These are phyloP conservation scores for Candida glaebosa DNA, from an alignment of 805 yeast species.

Conservation along the genomic window DNA sequence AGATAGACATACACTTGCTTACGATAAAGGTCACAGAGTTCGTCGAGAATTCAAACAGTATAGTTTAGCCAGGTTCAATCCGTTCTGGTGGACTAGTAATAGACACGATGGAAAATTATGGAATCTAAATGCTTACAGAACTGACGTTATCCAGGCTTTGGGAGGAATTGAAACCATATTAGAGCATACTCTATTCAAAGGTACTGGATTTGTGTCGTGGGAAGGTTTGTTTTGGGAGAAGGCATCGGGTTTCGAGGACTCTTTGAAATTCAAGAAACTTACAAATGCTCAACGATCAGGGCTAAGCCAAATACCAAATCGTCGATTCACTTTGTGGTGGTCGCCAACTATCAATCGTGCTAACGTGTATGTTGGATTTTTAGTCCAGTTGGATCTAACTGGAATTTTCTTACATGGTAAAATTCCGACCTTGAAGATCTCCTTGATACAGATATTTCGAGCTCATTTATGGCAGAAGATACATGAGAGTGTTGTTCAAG, in stretches of 20 bases:
- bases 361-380: conserved; percentile 94
- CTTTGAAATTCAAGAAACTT: conserved; percentile 87
- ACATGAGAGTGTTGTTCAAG: conserved; percentile 92
- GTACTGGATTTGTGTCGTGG: conserved; percentile 98
- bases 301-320: conserved; percentile 93
- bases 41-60: conserved; percentile 76
- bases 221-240: conserved; percentile 99
- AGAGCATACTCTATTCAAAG: conserved; percentile 92
- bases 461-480: conserved; percentile 99
- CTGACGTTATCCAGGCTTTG: conserved; percentile 94
- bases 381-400: conserved; percentile 92
- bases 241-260: conserved; percentile 95
- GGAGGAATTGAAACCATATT: conserved; percentile 97
- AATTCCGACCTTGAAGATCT: conserved; percentile 93
- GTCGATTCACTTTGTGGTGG: conserved; percentile 99
- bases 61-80: conserved; percentile 68
- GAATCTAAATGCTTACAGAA: conserved; percentile 88
- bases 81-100: conserved; percentile 95
- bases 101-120: conserved; percentile 95
- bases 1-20: conserved; percentile 90
- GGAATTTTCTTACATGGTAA: conserved; percentile 97
- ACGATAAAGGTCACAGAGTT: conserved; percentile 89
- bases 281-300: conserved; percentile 98
- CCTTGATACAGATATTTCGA: conserved; percentile 91
- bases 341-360: conserved; percentile 98